Evolutionary conservation across 768 basidiomycete species (phyloP).

Genomic region (Boletus rubropictus): DNA sequence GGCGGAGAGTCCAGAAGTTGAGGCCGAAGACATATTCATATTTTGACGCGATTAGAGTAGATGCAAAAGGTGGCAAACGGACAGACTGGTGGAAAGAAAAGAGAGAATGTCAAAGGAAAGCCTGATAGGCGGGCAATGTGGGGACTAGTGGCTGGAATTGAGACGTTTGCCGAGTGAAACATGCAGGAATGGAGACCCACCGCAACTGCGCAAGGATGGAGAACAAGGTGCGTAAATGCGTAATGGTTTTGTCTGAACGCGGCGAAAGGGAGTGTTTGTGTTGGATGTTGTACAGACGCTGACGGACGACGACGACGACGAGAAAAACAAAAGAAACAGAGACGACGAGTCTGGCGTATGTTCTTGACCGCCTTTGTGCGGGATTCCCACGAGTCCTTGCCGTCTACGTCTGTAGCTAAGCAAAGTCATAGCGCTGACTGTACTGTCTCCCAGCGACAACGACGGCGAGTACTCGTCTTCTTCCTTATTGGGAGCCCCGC

Average conservation of each 20-base stretch:
- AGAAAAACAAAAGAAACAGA: background rate
- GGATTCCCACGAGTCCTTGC: constrained; percentile 18
- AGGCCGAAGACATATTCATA: constrained; percentile 64
- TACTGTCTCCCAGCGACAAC: background rate
- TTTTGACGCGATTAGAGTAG: constrained; percentile 9
- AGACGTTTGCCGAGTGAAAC: constrained; percentile 26
- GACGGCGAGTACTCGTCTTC: constrained; percentile 8
- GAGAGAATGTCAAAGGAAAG: constrained; percentile 15
- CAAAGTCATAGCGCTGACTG: background rate
- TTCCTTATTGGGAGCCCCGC: constrained; percentile 6
- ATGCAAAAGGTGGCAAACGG: constrained; percentile 1
- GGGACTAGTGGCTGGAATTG: constrained; percentile 10
- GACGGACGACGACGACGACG: constrained; percentile 27
- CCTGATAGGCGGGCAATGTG: constrained; percentile 10
- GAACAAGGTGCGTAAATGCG: constrained; percentile 6
- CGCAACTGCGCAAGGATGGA: background rate
- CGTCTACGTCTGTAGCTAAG: background rate
- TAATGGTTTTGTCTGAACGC: constrained; percentile 5
- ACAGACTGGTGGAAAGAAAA: constrained; percentile 2
- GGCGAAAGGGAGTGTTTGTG: constrained; percentile 25
- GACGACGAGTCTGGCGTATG: background rate
- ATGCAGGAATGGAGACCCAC: constrained; percentile 17
- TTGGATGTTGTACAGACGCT: constrained; percentile 26
- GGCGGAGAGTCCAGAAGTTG: constrained; percentile 80
- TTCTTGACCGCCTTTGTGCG: background rate